Base-by-base conservation (phyloP, 371 early-diverging fungal genomes). In the Parasitella parasitica region DNA sequence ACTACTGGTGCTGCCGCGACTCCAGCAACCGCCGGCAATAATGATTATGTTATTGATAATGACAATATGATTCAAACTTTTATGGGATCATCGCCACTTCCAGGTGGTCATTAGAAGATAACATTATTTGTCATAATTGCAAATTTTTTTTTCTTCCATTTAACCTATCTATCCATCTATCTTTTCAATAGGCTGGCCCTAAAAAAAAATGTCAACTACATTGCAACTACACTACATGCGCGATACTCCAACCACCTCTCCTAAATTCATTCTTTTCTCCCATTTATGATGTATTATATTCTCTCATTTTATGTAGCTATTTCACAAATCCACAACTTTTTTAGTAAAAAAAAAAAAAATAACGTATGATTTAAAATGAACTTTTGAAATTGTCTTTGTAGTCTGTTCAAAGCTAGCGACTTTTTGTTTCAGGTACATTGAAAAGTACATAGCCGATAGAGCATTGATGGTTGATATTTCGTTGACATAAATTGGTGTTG, bases 381-480 rank as follows among this genome's bases (percentile, higher is more conserved):
- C 6, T 43, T 43, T 43, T 43, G 22, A 43, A 43, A 11, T 43
- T 43, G 7, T 43, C 43, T n/a, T n/a, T 20, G 68, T 58, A 28
- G 89, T 81, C 16, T 83, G 76, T 69, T 91, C 91, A 20, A n/a
- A 88, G 69, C 7, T 86, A 76, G 7, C 79, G 67, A 34, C 87
- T 88, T 69, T 84, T 86, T 13, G 93, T 94, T 78, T 95, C 95
- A 15, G 93, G 92, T 6, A 95, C 82, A 52, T 76, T 82, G 61
- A 81, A 35, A 57, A 20, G 74, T 76, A 28, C 69, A 63, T 20
- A 38, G 67, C 59, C 3, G 73, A 61, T 3, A 66, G 24, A 16
- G 63, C 41, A n/a, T 77, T 71, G 1, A 84, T 77, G 0, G 94
- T 91, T 4, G 93, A 73, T 22, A 96, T 82, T 61, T 94, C 93